phyloP scores from a whole-genome alignment of 805 yeast species.

The Nakazawaea peltata region DNA sequence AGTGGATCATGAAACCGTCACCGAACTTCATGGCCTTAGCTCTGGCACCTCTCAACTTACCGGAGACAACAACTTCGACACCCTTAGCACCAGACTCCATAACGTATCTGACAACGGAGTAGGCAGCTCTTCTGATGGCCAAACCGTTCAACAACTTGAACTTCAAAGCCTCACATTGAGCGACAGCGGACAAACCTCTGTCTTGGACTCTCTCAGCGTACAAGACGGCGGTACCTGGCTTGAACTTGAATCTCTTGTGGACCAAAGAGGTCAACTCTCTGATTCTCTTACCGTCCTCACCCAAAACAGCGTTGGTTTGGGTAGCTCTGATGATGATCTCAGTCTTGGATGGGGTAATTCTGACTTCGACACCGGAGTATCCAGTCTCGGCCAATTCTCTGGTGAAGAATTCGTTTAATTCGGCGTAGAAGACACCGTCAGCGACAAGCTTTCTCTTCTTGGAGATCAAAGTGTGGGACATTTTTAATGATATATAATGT shows the following conservation, averaged over 20 bases:
- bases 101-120: slow-evolving; percentile 99
- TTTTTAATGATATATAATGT: too few relatives aligned
- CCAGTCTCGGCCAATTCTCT: slow-evolving; percentile 99
- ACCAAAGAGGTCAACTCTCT: slow-evolving; percentile 96
- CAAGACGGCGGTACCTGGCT: slow-evolving; percentile 87
- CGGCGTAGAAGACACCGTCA: slow-evolving; percentile 99
- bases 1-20: slow-evolving; percentile 99
- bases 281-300: slow-evolving; percentile 99
- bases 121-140: slow-evolving; percentile 99
- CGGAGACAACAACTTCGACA: slow-evolving; percentile 99
- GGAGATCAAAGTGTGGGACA: slow-evolving; percentile 47
- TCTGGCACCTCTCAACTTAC: slow-evolving; percentile 99
- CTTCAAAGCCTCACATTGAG: slow-evolving; percentile 98
- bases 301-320: slow-evolving; percentile 96
- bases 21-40: slow-evolving; percentile 99
- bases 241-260: slow-evolving; percentile 97
- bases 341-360: slow-evolving; percentile 96
- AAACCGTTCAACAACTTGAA: slow-evolving; percentile 97
- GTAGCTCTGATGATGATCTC: slow-evolving; percentile 99
- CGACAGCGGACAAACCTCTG: slow-evolving; percentile 99
- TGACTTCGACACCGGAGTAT: slow-evolving; percentile 99
- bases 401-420: slow-evolving; percentile 99
- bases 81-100: slow-evolving; percentile 99
- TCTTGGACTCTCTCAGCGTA: slow-evolving; percentile 99
- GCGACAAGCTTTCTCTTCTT: slow-evolving; percentile 99